These are phyloP conservation scores for Hyaloperonospora brassicae DNA, from an alignment of 352 stramenopile genomes.

Conservation along the genomic window DNA sequence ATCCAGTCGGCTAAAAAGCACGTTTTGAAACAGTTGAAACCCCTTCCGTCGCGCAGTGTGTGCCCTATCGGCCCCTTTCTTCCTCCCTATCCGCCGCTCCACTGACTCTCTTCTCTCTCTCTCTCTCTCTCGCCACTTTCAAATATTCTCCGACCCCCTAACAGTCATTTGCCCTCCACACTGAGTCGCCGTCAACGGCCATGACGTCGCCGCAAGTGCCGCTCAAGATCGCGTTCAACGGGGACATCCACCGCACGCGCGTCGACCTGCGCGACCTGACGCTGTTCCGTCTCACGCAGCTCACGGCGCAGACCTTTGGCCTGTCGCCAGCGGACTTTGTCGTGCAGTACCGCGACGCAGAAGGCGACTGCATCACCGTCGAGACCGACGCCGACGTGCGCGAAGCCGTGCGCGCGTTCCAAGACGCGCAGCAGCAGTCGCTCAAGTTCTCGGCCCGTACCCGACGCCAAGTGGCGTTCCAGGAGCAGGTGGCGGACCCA, in stretches of 20 bases:
- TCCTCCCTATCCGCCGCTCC: too few species aligned
- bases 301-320: conserved; percentile 54
- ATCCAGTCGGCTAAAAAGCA: too few species aligned
- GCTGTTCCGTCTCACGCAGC: conserved; percentile 36
- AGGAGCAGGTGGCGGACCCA: conserved; percentile 45
- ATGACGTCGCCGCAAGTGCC: conserved; percentile 30
- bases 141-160: too few species aligned
- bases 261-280: conserved; percentile 51
- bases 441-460: conserved; percentile 63
- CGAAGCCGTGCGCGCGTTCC: conserved; percentile 51
- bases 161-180: too few species aligned
- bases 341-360: conserved; percentile 62
- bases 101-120: too few species aligned
- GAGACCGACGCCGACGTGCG: conserved; percentile 52
- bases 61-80: too few species aligned
- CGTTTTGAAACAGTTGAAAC: too few species aligned
- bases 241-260: conserved; percentile 68
- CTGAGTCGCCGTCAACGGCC: too few species aligned
- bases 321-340: conserved; percentile 42
- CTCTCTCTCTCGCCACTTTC: too few species aligned
- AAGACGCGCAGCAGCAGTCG: conserved; percentile 35
- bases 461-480: conserved; percentile 31
- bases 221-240: conserved; percentile 72
- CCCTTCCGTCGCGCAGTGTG: too few species aligned
- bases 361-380: conserved; percentile 61